Evolutionary conservation across 768 basidiomycete genomes (phyloP), one percentile per base, ranked within the genome.

Genomic region (Boletellus emodensis): DNA sequence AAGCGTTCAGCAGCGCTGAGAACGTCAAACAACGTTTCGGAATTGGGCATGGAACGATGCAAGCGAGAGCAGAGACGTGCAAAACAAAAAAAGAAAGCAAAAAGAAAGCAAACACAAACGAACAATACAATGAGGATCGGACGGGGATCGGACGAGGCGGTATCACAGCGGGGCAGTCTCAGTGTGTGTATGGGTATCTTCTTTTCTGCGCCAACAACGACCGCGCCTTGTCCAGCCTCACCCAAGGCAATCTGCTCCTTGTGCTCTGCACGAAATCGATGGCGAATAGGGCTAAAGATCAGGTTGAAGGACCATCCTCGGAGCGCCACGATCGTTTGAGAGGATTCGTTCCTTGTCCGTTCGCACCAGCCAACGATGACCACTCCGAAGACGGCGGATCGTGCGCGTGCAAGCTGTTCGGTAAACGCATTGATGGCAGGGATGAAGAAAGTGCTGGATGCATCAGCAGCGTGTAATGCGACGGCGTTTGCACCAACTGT

Each of bases 331-430:
- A 37, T 18, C 66, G 66, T 42, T 67, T 67, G 20, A 46, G 61
- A 7, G 56, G 59, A 35, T 60, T 62, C 0, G 41, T 36, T 13
- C 46, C 46, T 3, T 56, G 64, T 12, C 56, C 57, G 15, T 62
- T 65, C 8, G 62, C 57, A 38, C 64, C 64, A 36, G 59, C 51
- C 2, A 69, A 62, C 3, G 64, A 67, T 10, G 65, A 63, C 65
- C 65, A 63, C 12, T 54, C 59, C 3, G 63, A 61, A 5, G 49
- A 22, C 5, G 60, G 61, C 18, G 55, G 59, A 10, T 59, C 55
- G 6, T 49, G 57, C 1, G 50, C 53, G 3, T 65, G 63, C 20
- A 65, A 42, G 37, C 52, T 35, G 15, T 55, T 55, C 26, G 38
- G 42, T 8, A 35, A 39, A 34, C 37, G 55, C 5, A 38, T 3